Evolutionary conservation across 2,329 filamentous ascomycete species (phyloP), one percentile per base, ranked within the genome.

Genomic region (Colletotrichum tabaci): DNA sequence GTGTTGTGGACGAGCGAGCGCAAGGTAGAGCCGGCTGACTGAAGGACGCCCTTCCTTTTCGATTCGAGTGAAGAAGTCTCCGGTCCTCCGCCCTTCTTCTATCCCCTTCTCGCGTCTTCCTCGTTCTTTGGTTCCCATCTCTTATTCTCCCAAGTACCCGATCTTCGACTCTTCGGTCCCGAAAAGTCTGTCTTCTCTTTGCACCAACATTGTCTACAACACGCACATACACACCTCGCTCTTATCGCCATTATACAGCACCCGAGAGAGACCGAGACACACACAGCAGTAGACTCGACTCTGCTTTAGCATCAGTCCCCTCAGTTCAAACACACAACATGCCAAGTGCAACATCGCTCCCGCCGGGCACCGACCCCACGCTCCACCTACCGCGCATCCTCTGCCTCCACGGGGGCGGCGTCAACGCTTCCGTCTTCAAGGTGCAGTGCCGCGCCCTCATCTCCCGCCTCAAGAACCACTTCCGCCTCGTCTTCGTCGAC

Each of bases 341-440:
- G 68, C 68, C 68, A 23, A 63, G 68, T 58, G 68, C 68, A 21
- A 71, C 65, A 15, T 18, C 58, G 30, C 10, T 47, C 16, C 57
- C 57, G 23, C 35, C 58, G 58, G 68, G 46, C 18, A 35, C 58
- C 38, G 72, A 74, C 61, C 60, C 68, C 5, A 70, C 72, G 30
- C 73, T 72, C 18, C 64, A 74, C 70, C 83, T 87, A 38, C 92
- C 92, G 3, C 91, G 93, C 71, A 90, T 95, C 75, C 90, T 95
- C 75, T 95, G 92, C 81, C 89, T 95, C n/a, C 93, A 95, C 80
- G 93, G 93, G 78, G 93, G 93, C 76, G 93, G 93, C 72, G 90
- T 91, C 74, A 94, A 92, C 77, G 90, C 87, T n/a, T 78, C 85
- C 50, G 89, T 94, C 79, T 95, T 95, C 83, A 84, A 87, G 72